These are phyloP conservation scores for Phytophthora chlamydospora DNA, from an alignment of 352 stramenopile species.

Conservation along the genomic window DNA sequence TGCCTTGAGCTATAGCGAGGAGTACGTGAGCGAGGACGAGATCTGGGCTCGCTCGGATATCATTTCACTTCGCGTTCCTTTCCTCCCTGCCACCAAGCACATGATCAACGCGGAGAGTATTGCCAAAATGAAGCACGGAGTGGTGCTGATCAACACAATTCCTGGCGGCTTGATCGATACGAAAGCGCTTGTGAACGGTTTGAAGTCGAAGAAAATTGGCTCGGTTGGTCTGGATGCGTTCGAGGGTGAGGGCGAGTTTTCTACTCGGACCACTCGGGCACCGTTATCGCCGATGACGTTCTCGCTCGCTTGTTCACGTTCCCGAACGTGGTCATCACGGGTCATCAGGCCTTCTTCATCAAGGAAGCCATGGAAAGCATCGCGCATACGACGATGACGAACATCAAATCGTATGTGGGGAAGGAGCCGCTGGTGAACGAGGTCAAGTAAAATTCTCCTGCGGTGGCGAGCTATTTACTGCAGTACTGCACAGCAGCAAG, in stretches of 20 bases:
- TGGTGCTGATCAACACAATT: slow-evolving; percentile 90
- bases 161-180: slow-evolving; percentile 86
- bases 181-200: slow-evolving; percentile 66
- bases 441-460: slow-evolving; percentile 42
- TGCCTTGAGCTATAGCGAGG: slow-evolving; percentile 19
- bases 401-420: slow-evolving; percentile 64
- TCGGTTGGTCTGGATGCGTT: slow-evolving; percentile 85
- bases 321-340: slow-evolving; percentile 83
- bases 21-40: slow-evolving; percentile 48
- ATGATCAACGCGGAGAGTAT: slow-evolving; percentile 81
- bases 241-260: slow-evolving; percentile 70
- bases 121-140: slow-evolving; percentile 80
- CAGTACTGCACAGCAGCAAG: no score
- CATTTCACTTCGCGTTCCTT: slow-evolving; percentile 82
- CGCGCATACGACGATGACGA: slow-evolving; percentile 72
- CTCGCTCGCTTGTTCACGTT: slow-evolving; percentile 83
- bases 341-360: slow-evolving; percentile 84
- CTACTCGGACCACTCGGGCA: slow-evolving; percentile 66
- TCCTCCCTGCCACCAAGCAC: slow-evolving; percentile 80
- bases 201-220: slow-evolving; percentile 77
- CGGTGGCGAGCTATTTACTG: background rate
- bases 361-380: slow-evolving; percentile 80
- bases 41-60: slow-evolving; percentile 71
- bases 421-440: slow-evolving; percentile 58
- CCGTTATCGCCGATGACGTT: slow-evolving; percentile 55